Percentiles rank a stretch among this genome's conserved stretches.
phyloP scores from a whole-genome alignment of 257 asterid genomes.

The Rhazya stricta region DNA sequence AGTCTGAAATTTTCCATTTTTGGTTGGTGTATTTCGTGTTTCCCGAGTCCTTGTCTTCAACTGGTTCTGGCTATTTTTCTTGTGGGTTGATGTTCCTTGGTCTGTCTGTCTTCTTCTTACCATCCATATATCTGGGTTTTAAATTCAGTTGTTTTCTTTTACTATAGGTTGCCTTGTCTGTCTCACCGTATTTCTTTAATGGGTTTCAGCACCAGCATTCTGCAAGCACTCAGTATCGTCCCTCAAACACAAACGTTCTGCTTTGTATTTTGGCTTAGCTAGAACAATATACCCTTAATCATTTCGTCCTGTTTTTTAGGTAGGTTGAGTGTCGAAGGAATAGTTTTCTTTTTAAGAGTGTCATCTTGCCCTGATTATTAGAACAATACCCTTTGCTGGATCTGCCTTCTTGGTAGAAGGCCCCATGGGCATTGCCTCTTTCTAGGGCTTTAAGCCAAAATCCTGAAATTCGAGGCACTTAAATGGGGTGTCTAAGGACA shows the following conservation, averaged over 20 bases:
- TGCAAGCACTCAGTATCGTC: background rate
- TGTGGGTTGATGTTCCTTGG: background rate
- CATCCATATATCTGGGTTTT: background rate
- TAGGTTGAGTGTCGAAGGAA: background rate
- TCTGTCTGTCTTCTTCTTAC: background rate
- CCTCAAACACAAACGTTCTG: background rate
- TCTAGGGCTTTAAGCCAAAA: slow-evolving; percentile 26
- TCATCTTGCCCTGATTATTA: background rate
- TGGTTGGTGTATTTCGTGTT: background rate
- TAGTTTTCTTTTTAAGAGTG: background rate
- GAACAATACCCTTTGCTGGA: background rate
- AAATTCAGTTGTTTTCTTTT: background rate
- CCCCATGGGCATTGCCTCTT: background rate
- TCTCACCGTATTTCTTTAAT: background rate
- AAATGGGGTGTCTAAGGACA: slow-evolving; percentile 40
- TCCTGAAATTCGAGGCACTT: slow-evolving; percentile 14
- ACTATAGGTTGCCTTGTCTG: background rate
- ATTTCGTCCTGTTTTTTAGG: background rate
- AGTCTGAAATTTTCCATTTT: background rate
- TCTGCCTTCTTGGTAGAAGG: background rate
- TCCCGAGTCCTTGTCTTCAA: background rate
- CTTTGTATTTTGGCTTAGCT: background rate
- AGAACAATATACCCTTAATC: background rate
- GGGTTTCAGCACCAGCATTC: background rate
- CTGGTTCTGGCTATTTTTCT: background rate